These are phyloP conservation scores for Endogone sp. DNA, from an alignment of 192 early-diverging fungal species.

Conservation along the genomic window DNA sequence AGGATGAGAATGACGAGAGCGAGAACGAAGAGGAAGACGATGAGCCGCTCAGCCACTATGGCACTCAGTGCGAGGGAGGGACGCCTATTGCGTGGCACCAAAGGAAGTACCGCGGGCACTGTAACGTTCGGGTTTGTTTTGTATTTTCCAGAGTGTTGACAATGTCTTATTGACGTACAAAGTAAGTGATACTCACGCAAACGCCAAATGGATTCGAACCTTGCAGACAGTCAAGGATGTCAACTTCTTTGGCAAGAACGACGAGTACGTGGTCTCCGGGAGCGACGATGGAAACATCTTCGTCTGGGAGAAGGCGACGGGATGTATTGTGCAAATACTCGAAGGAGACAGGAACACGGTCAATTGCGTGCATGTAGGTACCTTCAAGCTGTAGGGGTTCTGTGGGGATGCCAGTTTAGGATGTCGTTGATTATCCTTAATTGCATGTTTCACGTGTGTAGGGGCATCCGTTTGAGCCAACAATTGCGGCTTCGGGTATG, in stretches of 20 bases:
- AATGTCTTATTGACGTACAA: neutral
- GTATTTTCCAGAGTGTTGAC: too few species aligned
- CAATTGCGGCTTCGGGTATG: conserved; percentile 42
- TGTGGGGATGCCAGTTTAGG: neutral
- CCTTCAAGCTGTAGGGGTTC: neutral
- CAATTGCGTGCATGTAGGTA: conserved; percentile 35
- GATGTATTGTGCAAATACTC: conserved; percentile 56
- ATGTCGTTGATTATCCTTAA: too few species aligned
- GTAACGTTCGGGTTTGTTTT: conserved; percentile 11
- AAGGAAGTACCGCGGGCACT: conserved; percentile 19
- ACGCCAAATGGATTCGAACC: too few species aligned
- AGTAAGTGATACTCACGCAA: neutral
- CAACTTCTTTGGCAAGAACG: conserved; percentile 63
- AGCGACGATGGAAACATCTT: conserved; percentile 72
- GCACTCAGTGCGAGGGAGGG: neutral
- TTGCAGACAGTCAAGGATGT: conserved; percentile 68
- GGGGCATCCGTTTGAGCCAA: conserved; percentile 52
- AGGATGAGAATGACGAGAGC: neutral
- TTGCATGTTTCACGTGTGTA: conserved; percentile 4
- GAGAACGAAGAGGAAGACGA: neutral
- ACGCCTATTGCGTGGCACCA: neutral
- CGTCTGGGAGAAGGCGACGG: conserved; percentile 62
- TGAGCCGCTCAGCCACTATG: neutral
- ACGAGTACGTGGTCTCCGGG: conserved; percentile 69
- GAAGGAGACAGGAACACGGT: conserved; percentile 60